A percentile compares a stretch with the other conserved stretches of the same genome.
These are phyloP conservation scores for Zopfia rhizophila DNA, from an alignment of 2,329 filamentous ascomycete genomes.

Conservation along the genomic window DNA sequence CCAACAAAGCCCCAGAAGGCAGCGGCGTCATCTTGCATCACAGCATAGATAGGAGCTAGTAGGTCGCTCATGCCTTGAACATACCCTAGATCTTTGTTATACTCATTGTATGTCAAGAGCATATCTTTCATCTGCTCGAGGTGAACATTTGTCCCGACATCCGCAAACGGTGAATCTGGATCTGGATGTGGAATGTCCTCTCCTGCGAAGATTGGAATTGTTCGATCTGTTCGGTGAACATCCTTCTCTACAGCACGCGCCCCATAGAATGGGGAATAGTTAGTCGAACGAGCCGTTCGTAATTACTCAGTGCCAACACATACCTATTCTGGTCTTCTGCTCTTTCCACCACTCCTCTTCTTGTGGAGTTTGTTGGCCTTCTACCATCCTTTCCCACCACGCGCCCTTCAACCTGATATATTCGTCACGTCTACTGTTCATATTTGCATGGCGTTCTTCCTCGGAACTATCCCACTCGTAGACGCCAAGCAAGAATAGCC, in stretches of 20 bases:
- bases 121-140: slow-evolving; percentile 99
- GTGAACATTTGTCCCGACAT: slow-evolving; percentile 93
- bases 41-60: slow-evolving; percentile 93
- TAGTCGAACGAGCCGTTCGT: slow-evolving; percentile 40
- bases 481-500: slow-evolving; percentile 92
- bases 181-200: slow-evolving; percentile 98
- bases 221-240: slow-evolving; percentile 95
- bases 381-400: slow-evolving; percentile 95
- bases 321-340: slow-evolving; percentile 92
- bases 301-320: slow-evolving; percentile 46
- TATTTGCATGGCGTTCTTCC: slow-evolving; percentile 83
- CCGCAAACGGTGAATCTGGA: slow-evolving; percentile 92
- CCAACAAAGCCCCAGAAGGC: slow-evolving; percentile 96
- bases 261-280: slow-evolving; percentile 65
- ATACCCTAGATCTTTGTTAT: slow-evolving; percentile 94
- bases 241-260: slow-evolving; percentile 84
- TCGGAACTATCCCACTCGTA: slow-evolving; percentile 91
- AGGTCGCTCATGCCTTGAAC: slow-evolving; percentile 99
- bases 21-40: slow-evolving; percentile 95
- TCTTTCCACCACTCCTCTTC: slow-evolving; percentile 97
- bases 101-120: slow-evolving; percentile 98
- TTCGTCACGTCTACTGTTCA: slow-evolving; percentile 88
- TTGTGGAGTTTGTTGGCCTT: slow-evolving; percentile 80
- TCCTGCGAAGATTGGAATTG: slow-evolving; percentile 92
- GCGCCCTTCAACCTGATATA: slow-evolving; percentile 93